Evolutionary conservation across 495 filamentous ascomycete species (phyloP), one percentile per base, ranked within the genome.

Genomic region (Barbatosphaeria neglecta): DNA sequence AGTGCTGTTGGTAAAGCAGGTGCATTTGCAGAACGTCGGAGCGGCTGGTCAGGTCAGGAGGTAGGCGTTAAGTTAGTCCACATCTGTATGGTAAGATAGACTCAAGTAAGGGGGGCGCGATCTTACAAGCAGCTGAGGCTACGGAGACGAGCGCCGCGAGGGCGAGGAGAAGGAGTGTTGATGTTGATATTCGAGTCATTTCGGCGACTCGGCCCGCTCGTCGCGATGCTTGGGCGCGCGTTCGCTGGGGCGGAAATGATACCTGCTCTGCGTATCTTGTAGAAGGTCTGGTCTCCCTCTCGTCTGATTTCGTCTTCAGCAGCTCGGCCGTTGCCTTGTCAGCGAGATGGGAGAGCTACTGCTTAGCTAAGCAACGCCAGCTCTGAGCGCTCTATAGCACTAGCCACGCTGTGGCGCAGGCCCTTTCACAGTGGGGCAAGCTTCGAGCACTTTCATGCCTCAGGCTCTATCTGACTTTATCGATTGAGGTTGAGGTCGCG

Each of bases 11-110:
- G 78, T 77, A 70, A 84, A 84, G 69, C 92, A 97, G 47, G 84
- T 94, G 66, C 92, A 98, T 83, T 96, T 98, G 80, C 92, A 98
- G 70, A 95, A 97, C 27, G 87, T 86, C 19, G 84, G 84, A 16
- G 87, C 60, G 11, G 66, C 68, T 74, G 46, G 7, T n/a, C 16
- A n/a, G n/a, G n/a, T 5, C 69, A 10, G 62, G 27, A 28, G 45
- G 48, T 51, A 47, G 50, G 44, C 22, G 18, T 25, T 16, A 13
- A 16, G 19, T 28, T 22, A 22, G 33, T 6, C 2, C 15, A 6
- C 17, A 22, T 10, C 37, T 17, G 7, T 39, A 39, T 16, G 15
- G 27, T 23, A 27, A 28, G 18, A 13, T 4, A 42, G 23, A 23
- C 16, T 46, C 24, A 15, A 22, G 37, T 16, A 35, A 19, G 39